Percentiles rank a stretch among this genome's conserved stretches.
Evolutionary conservation across 352 stramenopile species (phyloP).

Genomic region (Phytopythium vexans): DNA sequence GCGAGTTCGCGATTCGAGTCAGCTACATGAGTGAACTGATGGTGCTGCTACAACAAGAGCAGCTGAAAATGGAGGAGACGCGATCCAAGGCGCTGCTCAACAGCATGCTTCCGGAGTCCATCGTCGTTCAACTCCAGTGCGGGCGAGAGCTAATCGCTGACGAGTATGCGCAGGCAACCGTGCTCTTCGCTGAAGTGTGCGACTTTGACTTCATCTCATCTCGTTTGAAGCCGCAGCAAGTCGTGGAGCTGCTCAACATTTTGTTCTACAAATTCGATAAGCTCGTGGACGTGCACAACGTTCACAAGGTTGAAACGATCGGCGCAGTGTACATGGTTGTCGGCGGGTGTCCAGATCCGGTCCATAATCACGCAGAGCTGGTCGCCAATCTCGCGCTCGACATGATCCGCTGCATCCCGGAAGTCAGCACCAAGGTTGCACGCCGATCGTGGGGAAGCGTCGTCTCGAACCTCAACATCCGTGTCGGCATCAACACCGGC

Average conservation of each 20-base stretch:
- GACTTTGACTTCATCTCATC: slow-evolving; percentile 86
- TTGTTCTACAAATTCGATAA: slow-evolving; percentile 90
- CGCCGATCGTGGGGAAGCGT: slow-evolving; percentile 63
- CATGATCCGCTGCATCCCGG: slow-evolving; percentile 78
- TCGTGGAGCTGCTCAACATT: slow-evolving; percentile 87
- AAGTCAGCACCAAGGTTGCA: slow-evolving; percentile 69
- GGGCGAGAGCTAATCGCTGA: slow-evolving; percentile 83
- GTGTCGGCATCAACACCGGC: slow-evolving; percentile 85
- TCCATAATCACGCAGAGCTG: slow-evolving; percentile 70
- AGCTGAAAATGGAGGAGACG: slow-evolving; percentile 79
- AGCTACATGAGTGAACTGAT: slow-evolving; percentile 87
- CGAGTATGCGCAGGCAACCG: slow-evolving; percentile 66
- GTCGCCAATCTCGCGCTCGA: slow-evolving; percentile 79
- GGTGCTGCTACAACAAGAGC: slow-evolving; percentile 76
- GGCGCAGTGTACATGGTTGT: slow-evolving; percentile 89
- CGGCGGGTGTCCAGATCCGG: slow-evolving; percentile 69
- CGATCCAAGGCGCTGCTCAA: slow-evolving; percentile 77
- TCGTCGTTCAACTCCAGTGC: slow-evolving; percentile 71
- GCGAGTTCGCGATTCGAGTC: slow-evolving; percentile 78
- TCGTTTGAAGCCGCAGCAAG: slow-evolving; percentile 74
- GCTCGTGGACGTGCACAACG: slow-evolving; percentile 79
- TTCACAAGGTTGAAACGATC: slow-evolving; percentile 92
- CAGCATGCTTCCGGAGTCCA: slow-evolving; percentile 80
- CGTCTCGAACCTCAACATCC: slow-evolving; percentile 80
- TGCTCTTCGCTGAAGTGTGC: slow-evolving; percentile 80